Base-by-base conservation (phyloP, 345 rosid species). In the Eucalyptus sp. region DNA sequence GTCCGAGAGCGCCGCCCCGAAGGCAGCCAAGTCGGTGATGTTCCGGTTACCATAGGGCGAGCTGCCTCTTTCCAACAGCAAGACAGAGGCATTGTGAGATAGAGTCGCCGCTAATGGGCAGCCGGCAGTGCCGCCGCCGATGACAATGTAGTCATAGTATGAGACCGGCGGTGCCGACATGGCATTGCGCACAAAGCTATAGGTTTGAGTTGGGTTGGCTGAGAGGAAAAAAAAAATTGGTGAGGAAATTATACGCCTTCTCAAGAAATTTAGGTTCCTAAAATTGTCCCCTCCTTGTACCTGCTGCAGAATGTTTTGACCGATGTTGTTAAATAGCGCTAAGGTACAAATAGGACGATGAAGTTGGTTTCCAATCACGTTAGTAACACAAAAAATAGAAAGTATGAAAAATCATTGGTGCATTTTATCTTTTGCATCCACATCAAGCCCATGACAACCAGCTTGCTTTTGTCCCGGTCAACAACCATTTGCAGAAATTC, bases 101-200 rank as follows among this genome's bases (percentile, higher is more conserved):
- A 92, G 92, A 14, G 95, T 93, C 18, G 95, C 94, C 4, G 93
- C 94, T 17, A 93, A 86, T 7, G 94, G 93, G 37, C 94, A 93
- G 27, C 93, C 94, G 3, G 94, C 90, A 13, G 95, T 93, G 54
- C 95, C 95, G 6, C 95, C 95, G 0, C 95, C 95, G 25, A 93
- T 87, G 31, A 93, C 48, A 43, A 93, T 92, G 90, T 93, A 93
- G 88, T 93, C 95, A 11, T 89, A 91, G 90, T 88, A 86, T 11
- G 89, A 58, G 24, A 90, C 6, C 11, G 51, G 52, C 16, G 93
- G 91, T 4, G 94, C 93, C 6, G 54, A 52, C 9, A 88, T 92
- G 68, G 94, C 94, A 3, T 90, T 54, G 48, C 87, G 88, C 87
- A 90, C 46, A 87, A 90, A 88, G 10, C 86, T 85, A 43, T 90